A percentile compares a stretch with the other conserved stretches of the same genome.
These are phyloP conservation scores for Harringtonia lauricola DNA, from an alignment of 2,329 filamentous ascomycete species.

Conservation along the genomic window DNA sequence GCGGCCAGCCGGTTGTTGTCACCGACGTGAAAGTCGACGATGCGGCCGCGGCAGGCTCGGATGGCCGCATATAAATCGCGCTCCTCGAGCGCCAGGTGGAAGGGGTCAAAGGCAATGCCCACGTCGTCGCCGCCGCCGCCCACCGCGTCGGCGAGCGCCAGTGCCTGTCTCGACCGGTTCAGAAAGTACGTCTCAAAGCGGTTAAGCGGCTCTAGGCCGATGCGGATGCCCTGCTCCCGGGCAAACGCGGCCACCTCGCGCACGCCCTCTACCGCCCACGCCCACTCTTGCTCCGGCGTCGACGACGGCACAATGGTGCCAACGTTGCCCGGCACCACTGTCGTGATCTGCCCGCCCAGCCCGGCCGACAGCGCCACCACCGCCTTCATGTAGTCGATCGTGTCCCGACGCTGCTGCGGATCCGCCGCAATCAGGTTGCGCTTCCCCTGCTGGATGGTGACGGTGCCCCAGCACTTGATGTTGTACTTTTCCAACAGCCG, in stretches of 20 bases:
- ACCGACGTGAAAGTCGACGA: neutral
- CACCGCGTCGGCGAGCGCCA: neutral
- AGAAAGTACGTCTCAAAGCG: constrained; percentile 2
- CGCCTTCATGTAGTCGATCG: constrained; percentile 1
- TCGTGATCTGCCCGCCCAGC: neutral
- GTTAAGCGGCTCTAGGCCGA: neutral
- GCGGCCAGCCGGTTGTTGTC: neutral
- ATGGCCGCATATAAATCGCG: neutral
- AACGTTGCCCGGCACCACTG: neutral
- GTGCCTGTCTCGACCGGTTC: neutral
- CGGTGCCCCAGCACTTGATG: constrained; percentile 1
- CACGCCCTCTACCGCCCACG: neutral
- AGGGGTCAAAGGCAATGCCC: constrained; percentile 1
- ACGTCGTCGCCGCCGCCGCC: neutral
- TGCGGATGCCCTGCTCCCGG: neutral
- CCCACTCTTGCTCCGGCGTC: neutral
- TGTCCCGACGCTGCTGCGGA: neutral
- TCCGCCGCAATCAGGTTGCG: neutral
- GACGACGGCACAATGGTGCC: neutral
- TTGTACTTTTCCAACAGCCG: neutral
- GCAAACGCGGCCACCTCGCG: neutral
- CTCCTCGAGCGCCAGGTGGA: neutral
- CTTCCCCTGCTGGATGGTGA: neutral
- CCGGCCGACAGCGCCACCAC: neutral
- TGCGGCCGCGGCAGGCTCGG: neutral